phyloP scores from a whole-genome alignment of 495 filamentous ascomycete species.

The Aspergillus carlsbadensis region DNA sequence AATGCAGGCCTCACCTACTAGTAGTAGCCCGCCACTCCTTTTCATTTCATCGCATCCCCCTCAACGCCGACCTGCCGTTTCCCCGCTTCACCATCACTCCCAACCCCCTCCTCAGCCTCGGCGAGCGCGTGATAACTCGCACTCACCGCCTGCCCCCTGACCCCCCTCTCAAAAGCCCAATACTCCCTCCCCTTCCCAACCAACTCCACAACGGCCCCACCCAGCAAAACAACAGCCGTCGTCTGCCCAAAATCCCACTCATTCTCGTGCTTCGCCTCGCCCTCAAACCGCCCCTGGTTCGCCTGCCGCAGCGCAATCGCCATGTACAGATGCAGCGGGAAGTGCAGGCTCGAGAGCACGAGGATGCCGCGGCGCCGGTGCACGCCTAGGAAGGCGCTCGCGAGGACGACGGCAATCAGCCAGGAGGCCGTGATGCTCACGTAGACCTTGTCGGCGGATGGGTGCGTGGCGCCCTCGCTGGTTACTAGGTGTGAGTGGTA shows the following conservation, averaged over 20 bases:
- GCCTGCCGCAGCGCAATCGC: conserved; percentile 31
- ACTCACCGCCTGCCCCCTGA: conserved; percentile 8
- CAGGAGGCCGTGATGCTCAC: conserved; percentile 29
- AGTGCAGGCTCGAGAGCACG: conserved; percentile 27
- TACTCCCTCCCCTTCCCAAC: conserved; percentile 26
- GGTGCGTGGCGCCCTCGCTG: conserved; percentile 20
- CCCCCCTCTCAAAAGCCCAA: conserved; percentile 25
- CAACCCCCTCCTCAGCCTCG: not conserved
- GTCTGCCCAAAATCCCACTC: conserved; percentile 41
- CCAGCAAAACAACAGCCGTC: conserved; percentile 32
- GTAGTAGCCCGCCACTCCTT: too few relatives aligned
- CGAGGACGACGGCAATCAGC: conserved; percentile 29
- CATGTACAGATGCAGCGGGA: conserved; percentile 39
- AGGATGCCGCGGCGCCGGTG: conserved; percentile 25
- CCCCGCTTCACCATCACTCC: too few relatives aligned
- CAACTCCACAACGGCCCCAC: conserved; percentile 25
- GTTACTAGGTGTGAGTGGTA: conserved; percentile 29
- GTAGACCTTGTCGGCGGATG: conserved; percentile 27
- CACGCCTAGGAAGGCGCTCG: conserved; percentile 25
- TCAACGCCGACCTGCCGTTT: too few relatives aligned
- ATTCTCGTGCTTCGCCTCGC: conserved; percentile 28
- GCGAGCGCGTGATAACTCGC: not conserved
- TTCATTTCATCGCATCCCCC: too few relatives aligned
- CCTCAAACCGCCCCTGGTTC: conserved; percentile 31
- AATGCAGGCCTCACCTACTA: too few relatives aligned